Conservation (phyloP, 202 grass and related monocot genomes). For the Bolboschoenoplectus hybrid region DNA sequence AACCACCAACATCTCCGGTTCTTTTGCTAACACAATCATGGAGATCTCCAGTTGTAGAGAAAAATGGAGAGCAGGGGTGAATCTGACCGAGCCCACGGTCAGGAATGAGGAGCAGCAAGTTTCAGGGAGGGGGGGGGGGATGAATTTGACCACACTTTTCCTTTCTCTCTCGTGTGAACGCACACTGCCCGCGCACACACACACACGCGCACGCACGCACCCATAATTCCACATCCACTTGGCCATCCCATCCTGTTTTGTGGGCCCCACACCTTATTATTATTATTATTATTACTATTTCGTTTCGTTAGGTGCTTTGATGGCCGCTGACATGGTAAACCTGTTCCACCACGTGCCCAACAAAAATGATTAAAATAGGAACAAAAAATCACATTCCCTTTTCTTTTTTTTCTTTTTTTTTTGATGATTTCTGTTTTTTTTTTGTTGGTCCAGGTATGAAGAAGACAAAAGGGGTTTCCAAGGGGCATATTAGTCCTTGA, state of each 20-base stretch:
- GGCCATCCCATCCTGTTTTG: conserved; percentile 5
- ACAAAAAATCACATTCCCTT: too few species aligned
- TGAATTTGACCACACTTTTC: conserved; percentile 33
- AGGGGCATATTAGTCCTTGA: too few species aligned
- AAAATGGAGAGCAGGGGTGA: background rate
- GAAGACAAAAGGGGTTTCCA: too few species aligned
- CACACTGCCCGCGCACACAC: background rate
- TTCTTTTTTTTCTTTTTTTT: too few species aligned
- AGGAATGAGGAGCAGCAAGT: conserved; percentile 9
- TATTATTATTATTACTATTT: background rate
- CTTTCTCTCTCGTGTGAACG: conserved; percentile 32
- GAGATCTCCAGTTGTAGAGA: background rate
- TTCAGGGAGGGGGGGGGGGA: conserved; percentile 51
- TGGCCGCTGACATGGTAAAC: background rate
- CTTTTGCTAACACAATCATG: background rate
- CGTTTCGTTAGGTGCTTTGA: conserved; percentile 1
- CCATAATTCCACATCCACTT: conserved; percentile 34
- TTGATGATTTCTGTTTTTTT: too few species aligned
- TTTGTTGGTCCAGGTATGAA: too few species aligned
- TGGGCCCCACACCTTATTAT: background rate
- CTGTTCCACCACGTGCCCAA: conserved; percentile 9
- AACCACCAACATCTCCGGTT: background rate
- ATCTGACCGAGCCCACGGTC: background rate
- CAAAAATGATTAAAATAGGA: background rate
- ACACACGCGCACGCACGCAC: background rate